Conservation (phyloP, 441 rosid genomes). For the Populus hybrid region DNA sequence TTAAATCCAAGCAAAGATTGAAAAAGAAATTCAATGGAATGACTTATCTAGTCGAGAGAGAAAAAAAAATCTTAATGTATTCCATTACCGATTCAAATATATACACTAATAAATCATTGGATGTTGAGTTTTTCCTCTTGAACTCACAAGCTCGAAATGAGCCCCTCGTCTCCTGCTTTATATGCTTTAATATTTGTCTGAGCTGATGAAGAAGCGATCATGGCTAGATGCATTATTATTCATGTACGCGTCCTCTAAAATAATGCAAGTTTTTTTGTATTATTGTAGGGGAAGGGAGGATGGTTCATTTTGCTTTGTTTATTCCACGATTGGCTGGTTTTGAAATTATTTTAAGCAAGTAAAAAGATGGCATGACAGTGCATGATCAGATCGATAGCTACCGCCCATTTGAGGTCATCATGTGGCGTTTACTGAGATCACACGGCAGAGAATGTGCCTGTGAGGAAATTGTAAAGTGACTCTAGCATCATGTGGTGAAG, state of each 20-base stretch:
- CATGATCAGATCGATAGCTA: neutral
- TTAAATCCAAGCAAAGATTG: no score
- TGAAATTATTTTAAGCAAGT: constrained; percentile 17
- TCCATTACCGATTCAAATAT: no score
- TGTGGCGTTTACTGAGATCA: constrained; percentile 5
- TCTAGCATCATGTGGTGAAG: neutral
- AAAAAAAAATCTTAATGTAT: no score
- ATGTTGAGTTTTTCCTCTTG: neutral
- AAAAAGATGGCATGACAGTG: constrained; percentile 8
- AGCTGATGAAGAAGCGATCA: neutral
- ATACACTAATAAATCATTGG: neutral
- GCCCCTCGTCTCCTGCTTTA: neutral
- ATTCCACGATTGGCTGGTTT: neutral
- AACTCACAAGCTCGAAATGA: neutral
- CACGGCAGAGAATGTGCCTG: constrained; percentile 15
- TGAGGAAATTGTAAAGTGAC: constrained; percentile 19
- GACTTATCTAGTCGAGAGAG: no score
- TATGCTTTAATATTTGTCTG: neutral
- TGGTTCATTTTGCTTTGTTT: neutral
- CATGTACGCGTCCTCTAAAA: neutral
- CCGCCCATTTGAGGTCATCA: neutral
- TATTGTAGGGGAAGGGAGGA: constrained; percentile 1
- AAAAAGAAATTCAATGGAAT: no score
- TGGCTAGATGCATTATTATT: neutral
- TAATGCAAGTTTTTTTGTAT: neutral